Evolutionary conservation across 1,139 yeast genomes (phyloP).

Genomic region (Geotrichum siamense): DNA sequence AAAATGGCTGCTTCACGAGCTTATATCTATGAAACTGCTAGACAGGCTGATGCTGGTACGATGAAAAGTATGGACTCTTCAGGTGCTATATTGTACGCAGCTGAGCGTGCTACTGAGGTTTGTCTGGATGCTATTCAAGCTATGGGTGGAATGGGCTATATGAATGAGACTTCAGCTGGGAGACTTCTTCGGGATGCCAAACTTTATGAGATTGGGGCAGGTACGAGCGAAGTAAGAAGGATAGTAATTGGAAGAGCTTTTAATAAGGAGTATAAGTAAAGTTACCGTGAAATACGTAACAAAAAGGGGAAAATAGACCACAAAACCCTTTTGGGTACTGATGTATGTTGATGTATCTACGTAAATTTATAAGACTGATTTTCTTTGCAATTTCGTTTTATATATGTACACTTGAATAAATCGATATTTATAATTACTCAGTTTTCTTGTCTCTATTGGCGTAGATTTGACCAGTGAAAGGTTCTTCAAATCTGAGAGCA

Average conservation of each 20-base stretch:
- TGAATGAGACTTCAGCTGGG: slow-evolving; percentile 32
- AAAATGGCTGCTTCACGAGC: slow-evolving; percentile 32
- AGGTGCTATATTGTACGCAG: slow-evolving; percentile 33
- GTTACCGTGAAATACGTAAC: too few relatives aligned
- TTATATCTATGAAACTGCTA: slow-evolving; percentile 29
- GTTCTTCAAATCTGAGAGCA: slow-evolving; percentile 88
- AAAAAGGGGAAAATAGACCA: too few relatives aligned
- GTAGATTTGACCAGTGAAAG: slow-evolving; percentile 87
- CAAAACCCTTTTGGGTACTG: too few relatives aligned
- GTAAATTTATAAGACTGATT: too few relatives aligned
- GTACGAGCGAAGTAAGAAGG: slow-evolving; percentile 32
- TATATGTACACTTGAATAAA: too few relatives aligned
- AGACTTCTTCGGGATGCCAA: slow-evolving; percentile 32
- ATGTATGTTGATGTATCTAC: too few relatives aligned
- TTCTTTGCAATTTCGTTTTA: too few relatives aligned
- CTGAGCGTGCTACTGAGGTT: slow-evolving; percentile 34
- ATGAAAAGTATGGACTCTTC: slow-evolving; percentile 32
- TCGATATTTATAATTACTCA: too few relatives aligned
- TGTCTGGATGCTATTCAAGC: slow-evolving; percentile 33
- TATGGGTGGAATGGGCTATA: slow-evolving; percentile 35
- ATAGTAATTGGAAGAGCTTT: slow-evolving; percentile 34
- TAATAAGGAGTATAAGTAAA: slow-evolving; percentile 27
- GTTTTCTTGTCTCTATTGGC: slow-evolving; percentile 45
- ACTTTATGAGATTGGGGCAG: slow-evolving; percentile 34
- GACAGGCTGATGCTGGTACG: slow-evolving; percentile 28